Conservation (phyloP, 106 monocot genomes). For the Iris macrosiphon region DNA sequence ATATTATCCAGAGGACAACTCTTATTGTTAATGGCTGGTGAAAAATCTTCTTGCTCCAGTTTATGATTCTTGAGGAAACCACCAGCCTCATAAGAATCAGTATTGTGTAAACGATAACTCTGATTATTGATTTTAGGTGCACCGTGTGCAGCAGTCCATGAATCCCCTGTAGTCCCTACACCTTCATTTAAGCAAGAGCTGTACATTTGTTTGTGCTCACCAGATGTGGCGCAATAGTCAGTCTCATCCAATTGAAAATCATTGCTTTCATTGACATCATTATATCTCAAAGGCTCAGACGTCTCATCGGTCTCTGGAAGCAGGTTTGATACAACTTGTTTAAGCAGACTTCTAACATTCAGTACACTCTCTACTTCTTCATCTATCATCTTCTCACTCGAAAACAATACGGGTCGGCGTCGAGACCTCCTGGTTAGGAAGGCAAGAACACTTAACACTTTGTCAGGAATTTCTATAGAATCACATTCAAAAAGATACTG, state of each 20-base stretch:
- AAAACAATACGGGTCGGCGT: constrained; percentile 7
- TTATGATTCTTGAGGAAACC: background rate
- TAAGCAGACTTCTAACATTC: constrained; percentile 55
- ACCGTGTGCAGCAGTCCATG: constrained; percentile 6
- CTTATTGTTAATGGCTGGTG: background rate
- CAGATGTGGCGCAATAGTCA: constrained; percentile 23
- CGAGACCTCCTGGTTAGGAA: constrained; percentile 38
- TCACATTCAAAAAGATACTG: constrained; percentile 66
- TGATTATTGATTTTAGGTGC: background rate
- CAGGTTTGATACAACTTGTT: constrained; percentile 22
- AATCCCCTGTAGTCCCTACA: constrained; percentile 34
- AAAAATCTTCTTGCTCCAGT: background rate
- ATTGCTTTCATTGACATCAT: constrained; percentile 20
- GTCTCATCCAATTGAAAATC: constrained; percentile 44
- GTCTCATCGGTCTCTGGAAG: constrained; percentile 18
- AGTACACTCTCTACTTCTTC: constrained; percentile 61
- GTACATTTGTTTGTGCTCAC: background rate
- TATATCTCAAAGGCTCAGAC: constrained; percentile 7
- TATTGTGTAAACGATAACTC: background rate
- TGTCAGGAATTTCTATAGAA: constrained; percentile 35
- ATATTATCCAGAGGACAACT: background rate
- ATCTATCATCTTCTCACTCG: constrained; percentile 19
- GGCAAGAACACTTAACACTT: constrained; percentile 23
- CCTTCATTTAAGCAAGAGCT: constrained; percentile 19
- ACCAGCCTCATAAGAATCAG: background rate